Evolutionary conservation across 2,329 filamentous ascomycete genomes (phyloP).

Genomic region (Sclerotinia subarctica): DNA sequence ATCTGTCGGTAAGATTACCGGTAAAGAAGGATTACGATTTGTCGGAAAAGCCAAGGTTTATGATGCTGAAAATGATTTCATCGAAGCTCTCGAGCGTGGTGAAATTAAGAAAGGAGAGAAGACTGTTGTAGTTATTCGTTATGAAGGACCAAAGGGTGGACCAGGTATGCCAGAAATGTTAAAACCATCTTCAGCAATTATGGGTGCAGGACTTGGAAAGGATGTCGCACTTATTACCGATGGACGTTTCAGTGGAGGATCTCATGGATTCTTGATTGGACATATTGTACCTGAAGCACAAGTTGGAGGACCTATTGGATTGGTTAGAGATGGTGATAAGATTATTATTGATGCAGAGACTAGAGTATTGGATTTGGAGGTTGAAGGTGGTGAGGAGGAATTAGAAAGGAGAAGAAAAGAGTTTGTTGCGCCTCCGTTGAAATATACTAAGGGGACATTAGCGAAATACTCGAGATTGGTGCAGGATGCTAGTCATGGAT

Average conservation of each 20-base stretch:
- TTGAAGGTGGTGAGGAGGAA: slow-evolving; percentile 41
- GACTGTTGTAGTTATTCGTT: slow-evolving; percentile 72
- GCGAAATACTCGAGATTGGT: slow-evolving; percentile 57
- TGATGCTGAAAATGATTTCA: slow-evolving; percentile 67
- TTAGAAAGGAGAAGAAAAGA: slow-evolving; percentile 46
- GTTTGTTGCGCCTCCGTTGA: slow-evolving; percentile 52
- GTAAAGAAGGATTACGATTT: slow-evolving; percentile 68
- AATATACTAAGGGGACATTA: slow-evolving; percentile 57
- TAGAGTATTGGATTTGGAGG: slow-evolving; percentile 50
- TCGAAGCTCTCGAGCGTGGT: slow-evolving; percentile 61
- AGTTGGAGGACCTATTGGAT: slow-evolving; percentile 56
- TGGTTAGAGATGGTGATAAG: slow-evolving; percentile 56
- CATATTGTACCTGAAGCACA: slow-evolving; percentile 61
- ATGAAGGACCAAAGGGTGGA: slow-evolving; percentile 70
- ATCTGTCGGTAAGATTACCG: slow-evolving; percentile 72
- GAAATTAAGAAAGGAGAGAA: slow-evolving; percentile 74
- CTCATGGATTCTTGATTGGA: slow-evolving; percentile 60
- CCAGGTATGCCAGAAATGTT: slow-evolving; percentile 74
- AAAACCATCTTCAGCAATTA: slow-evolving; percentile 68
- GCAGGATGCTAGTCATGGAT: slow-evolving; percentile 56
- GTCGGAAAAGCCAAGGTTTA: slow-evolving; percentile 68
- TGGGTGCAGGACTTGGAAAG: slow-evolving; percentile 67
- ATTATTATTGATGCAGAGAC: slow-evolving; percentile 60
- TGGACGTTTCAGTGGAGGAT: slow-evolving; percentile 58
- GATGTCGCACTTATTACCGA: slow-evolving; percentile 72